Conservation (phyloP, 805 yeast genomes). For the Yamadazyma sp. region DNA sequence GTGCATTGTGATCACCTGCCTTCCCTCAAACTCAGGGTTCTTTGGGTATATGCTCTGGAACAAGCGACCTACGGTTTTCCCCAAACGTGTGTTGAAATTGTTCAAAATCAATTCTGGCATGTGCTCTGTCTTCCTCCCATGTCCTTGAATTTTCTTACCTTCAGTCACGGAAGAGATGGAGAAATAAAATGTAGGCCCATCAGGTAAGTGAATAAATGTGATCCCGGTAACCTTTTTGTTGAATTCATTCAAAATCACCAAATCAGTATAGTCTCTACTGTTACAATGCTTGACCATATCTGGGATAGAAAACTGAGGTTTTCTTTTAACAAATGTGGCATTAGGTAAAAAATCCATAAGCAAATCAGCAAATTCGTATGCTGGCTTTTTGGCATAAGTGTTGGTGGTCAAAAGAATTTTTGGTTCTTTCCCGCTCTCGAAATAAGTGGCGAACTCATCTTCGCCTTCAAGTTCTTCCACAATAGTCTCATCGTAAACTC, state of each 20-base stretch:
- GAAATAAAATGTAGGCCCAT: conserved; percentile 93
- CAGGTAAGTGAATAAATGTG: conserved; percentile 90
- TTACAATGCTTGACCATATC: conserved; percentile 84
- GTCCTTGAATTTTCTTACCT: conserved; percentile 76
- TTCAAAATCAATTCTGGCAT: conserved; percentile 89
- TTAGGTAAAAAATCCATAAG: conserved; percentile 84
- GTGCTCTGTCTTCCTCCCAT: conserved; percentile 88
- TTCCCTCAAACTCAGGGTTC: conserved; percentile 88
- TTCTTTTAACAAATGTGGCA: conserved; percentile 82
- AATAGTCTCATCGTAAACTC: conserved; percentile 86
- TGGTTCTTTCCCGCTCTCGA: conserved; percentile 54
- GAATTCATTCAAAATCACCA: conserved; percentile 89
- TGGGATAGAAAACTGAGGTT: conserved; percentile 76
- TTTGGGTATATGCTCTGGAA: conserved; percentile 93
- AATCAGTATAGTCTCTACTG: conserved; percentile 83
- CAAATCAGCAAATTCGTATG: conserved; percentile 87
- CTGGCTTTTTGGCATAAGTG: conserved; percentile 79
- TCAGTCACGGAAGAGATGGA: conserved; percentile 75
- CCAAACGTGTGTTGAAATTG: conserved; percentile 89
- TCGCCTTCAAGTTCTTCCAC: conserved; percentile 58
- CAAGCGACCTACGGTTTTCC: conserved; percentile 87
- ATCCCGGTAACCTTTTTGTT: conserved; percentile 89
- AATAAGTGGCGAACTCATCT: conserved; percentile 63
- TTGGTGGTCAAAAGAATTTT: conserved; percentile 89
- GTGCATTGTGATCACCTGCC: conserved; percentile 94